Base-by-base conservation (phyloP, 106 monocot species). In the Dioscorea alata region DNA sequence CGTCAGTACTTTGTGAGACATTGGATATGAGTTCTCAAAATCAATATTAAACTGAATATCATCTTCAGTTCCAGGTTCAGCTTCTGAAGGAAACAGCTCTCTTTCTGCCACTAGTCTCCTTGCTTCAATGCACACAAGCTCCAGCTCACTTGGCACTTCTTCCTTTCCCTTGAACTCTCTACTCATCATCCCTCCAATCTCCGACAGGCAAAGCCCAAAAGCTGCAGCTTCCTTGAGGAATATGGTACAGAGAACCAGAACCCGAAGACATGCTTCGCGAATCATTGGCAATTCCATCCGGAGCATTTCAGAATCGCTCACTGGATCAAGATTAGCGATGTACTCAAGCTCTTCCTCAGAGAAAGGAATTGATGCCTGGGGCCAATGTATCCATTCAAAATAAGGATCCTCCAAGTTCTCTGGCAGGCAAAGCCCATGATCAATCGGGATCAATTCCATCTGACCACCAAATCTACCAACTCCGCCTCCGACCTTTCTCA, bases 381-480 rank as follows among this genome's bases (percentile, higher is more conserved):
- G 90, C 94, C 94, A 94, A 64, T 94, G 87, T 69, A 94, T 94
- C 94, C 94, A 94, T 54, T 94, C 94, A 66, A 94, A 90, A 67
- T 94, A 94, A 33, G 94, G 94, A 70, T 94, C 94, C 59, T 94
- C 94, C 51, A 94, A 71, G 64, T 82, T 79, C 66, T 94, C 94
- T 2, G 94, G 94, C 21, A 94, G 79, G 72, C 90, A 94, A 14
- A 94, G 81, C 4, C 94, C 94, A 71, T 94, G 94, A 66, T 94
- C 94, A 23, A 94, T 94, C 1, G 94, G 94, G 61, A 85, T 83
- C 0, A 94, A 82, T 67, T 94, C 94, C 53, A 81, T 63, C 69
- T 81, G 80, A 48, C 72, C 72, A 1, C 82, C 85, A 77, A 89
- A 85, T n/a, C 62, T 67, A 53, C 57, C 78, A 22, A 25, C 25